Conservation (phyloP, 495 filamentous ascomycete species). For the Penicillium bovifimosum region DNA sequence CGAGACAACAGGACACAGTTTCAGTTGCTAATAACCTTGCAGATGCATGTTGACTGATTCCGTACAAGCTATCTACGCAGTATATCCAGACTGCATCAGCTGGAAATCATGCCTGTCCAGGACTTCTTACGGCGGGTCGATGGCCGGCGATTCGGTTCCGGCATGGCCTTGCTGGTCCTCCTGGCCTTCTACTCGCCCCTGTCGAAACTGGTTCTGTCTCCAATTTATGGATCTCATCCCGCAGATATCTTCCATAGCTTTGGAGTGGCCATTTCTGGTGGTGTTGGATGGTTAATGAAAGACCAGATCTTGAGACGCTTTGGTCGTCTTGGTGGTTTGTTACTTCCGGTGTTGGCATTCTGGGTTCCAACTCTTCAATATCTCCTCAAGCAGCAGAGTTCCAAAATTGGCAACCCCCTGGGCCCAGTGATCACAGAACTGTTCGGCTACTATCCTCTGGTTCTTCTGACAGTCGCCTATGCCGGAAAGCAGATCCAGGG, state of each 20-base stretch:
- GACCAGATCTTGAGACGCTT: conserved; percentile 40
- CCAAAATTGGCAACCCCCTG: conserved; percentile 53
- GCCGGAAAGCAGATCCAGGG: conserved; percentile 58
- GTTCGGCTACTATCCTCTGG: conserved; percentile 65
- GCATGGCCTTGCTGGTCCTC: conserved; percentile 52
- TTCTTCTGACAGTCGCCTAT: conserved; percentile 60
- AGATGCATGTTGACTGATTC: conserved; percentile 6
- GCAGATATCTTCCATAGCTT: conserved; percentile 64
- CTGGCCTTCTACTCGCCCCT: conserved; percentile 69
- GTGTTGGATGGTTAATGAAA: conserved; percentile 58
- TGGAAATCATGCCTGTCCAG: conserved; percentile 24
- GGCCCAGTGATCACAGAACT: conserved; percentile 73
- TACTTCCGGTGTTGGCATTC: conserved; percentile 63
- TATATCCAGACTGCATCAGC: conserved; percentile 9
- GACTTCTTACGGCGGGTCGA: conserved; percentile 27
- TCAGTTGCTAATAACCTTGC: conserved; percentile 9
- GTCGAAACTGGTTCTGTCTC: conserved; percentile 69
- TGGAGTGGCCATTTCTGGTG: conserved; percentile 56
- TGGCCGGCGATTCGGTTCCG: conserved; percentile 26
- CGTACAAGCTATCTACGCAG: background rate
- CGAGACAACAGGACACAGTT: conserved; percentile 5
- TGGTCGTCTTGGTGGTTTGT: conserved; percentile 35
- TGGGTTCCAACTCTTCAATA: conserved; percentile 70
- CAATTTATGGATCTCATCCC: conserved; percentile 80
- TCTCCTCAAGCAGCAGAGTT: conserved; percentile 59